These are phyloP conservation scores for Kazachstania martiniae DNA, from an alignment of 805 yeast genomes.

Conservation along the genomic window DNA sequence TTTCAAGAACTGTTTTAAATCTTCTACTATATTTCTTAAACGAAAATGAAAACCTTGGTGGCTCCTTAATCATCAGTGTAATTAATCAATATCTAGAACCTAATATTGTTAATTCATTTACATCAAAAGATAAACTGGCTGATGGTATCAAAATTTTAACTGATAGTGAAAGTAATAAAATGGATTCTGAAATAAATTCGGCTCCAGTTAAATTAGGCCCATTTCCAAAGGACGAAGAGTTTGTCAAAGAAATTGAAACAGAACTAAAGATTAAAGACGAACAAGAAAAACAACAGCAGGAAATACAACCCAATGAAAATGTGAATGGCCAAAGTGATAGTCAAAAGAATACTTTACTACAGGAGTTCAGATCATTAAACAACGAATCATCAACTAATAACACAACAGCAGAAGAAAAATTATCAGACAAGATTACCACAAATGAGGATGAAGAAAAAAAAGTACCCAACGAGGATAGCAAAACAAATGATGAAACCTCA, in stretches of 20 bases:
- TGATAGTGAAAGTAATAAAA: slow-evolving; percentile 23
- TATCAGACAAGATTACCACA: slow-evolving; percentile 1
- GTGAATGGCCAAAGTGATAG: not conserved
- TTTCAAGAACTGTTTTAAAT: slow-evolving; percentile 79
- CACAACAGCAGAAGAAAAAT: slow-evolving; percentile 4
- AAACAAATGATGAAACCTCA: slow-evolving; percentile 14
- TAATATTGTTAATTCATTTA: slow-evolving; percentile 29
- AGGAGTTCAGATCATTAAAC: slow-evolving; percentile 51
- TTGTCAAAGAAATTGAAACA: slow-evolving; percentile 71
- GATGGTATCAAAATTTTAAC: slow-evolving; percentile 24
- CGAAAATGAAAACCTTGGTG: slow-evolving; percentile 88
- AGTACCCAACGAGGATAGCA: slow-evolving; percentile 13
- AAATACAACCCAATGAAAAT: slow-evolving; percentile 1
- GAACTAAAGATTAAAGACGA: slow-evolving; percentile 76
- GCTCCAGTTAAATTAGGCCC: slow-evolving; percentile 66
- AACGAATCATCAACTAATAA: slow-evolving; percentile 28
- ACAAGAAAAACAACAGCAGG: slow-evolving; percentile 34
- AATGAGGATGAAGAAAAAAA: slow-evolving; percentile 6
- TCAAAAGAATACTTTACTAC: slow-evolving; percentile 36
- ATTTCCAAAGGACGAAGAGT: slow-evolving; percentile 79
- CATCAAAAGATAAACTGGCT: slow-evolving; percentile 21
- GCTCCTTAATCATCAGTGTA: slow-evolving; percentile 72
- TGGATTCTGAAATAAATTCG: slow-evolving; percentile 21
- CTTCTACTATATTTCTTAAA: slow-evolving; percentile 75
- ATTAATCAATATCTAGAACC: slow-evolving; percentile 73